These are phyloP conservation scores for Cryptococcus hybrid DNA, from an alignment of 1,284 basidiomycete species.

Conservation along the genomic window DNA sequence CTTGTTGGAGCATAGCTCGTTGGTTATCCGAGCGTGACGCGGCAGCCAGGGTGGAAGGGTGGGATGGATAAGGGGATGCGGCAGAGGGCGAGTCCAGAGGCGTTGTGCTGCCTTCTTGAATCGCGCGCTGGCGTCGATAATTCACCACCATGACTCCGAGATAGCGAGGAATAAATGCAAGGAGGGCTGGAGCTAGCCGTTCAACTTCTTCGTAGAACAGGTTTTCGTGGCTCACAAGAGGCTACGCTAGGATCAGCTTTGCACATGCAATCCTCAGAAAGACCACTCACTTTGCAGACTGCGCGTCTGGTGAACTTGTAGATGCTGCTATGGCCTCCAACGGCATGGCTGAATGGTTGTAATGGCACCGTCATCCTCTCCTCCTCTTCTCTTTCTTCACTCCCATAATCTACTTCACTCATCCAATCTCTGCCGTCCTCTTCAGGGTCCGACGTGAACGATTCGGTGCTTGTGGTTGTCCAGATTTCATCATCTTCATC, in stretches of 20 bases:
- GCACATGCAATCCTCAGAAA: neutral
- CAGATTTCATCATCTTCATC: slow-evolving; percentile 22
- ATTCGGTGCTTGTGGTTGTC: slow-evolving; percentile 18
- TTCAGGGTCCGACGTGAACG: slow-evolving; percentile 16
- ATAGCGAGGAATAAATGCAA: slow-evolving; percentile 94
- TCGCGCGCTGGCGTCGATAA: slow-evolving; percentile 62
- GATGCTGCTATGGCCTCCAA: slow-evolving; percentile 94
- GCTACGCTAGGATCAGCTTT: slow-evolving; percentile 55
- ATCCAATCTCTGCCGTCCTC: slow-evolving; percentile 8
- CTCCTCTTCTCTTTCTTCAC: slow-evolving; percentile 26
- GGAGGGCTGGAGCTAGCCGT: slow-evolving; percentile 81
- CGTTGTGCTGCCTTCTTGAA: slow-evolving; percentile 18
- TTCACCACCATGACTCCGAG: slow-evolving; percentile 98
- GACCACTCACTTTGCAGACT: slow-evolving; percentile 83
- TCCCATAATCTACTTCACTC: slow-evolving; percentile 8
- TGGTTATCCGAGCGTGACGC: neutral
- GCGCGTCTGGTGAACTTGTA: slow-evolving; percentile 98
- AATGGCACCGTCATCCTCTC: slow-evolving; percentile 84
- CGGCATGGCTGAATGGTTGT: slow-evolving; percentile 94
- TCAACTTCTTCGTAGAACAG: slow-evolving; percentile 98
- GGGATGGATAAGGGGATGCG: slow-evolving; percentile 12
- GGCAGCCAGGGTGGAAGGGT: slow-evolving; percentile 30
- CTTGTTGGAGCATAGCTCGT: slow-evolving; percentile 44
- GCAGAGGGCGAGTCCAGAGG: slow-evolving; percentile 30
- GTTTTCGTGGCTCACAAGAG: slow-evolving; percentile 93